Percentiles rank a stretch among this genome's conserved stretches.
phyloP scores from a whole-genome alignment of 2,329 filamentous ascomycete species.

The Exophiala sideris region DNA sequence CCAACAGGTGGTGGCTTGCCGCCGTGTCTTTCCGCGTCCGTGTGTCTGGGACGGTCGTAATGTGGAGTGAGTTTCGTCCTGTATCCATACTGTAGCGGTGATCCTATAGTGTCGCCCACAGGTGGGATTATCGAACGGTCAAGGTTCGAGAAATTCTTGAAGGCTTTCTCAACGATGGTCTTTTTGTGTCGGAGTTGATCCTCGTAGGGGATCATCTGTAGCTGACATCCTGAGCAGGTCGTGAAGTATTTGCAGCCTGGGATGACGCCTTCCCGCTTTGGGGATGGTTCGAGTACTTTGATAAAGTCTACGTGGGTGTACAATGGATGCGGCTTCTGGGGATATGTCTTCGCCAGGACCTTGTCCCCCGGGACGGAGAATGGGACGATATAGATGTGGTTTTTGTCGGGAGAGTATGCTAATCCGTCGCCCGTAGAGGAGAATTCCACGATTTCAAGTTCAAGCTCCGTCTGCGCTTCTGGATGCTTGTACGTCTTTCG shows the following conservation, averaged over 20 bases:
- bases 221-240: slow-evolving; percentile 86
- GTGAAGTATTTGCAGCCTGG: slow-evolving; percentile 84
- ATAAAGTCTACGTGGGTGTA: slow-evolving; percentile 82
- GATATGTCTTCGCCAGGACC: slow-evolving; percentile 73
- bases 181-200: slow-evolving; percentile 84
- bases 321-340: slow-evolving; percentile 61
- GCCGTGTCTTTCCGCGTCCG: slow-evolving; percentile 40
- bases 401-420: slow-evolving; percentile 63
- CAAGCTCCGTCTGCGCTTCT: slow-evolving; percentile 54
- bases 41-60: slow-evolving; percentile 67
- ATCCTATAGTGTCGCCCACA: slow-evolving; percentile 81
- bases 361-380: slow-evolving; percentile 84
- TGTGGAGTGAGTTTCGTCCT: slow-evolving; percentile 96
- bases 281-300: slow-evolving; percentile 69
- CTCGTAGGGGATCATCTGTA: slow-evolving; percentile 90
- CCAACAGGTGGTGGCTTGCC: slow-evolving; percentile 73
- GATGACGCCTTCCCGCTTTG: slow-evolving; percentile 70
- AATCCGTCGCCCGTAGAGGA: slow-evolving; percentile 93
- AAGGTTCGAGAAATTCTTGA: slow-evolving; percentile 82
- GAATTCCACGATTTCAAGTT: slow-evolving; percentile 75
- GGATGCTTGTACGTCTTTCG: neutral
- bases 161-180: slow-evolving; percentile 85
- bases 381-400: slow-evolving; percentile 65
- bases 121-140: slow-evolving; percentile 69
- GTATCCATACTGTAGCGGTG: slow-evolving; percentile 87